Conservation (phyloP, 2,329 filamentous ascomycete genomes). For the Colletotrichum eleusines region DNA sequence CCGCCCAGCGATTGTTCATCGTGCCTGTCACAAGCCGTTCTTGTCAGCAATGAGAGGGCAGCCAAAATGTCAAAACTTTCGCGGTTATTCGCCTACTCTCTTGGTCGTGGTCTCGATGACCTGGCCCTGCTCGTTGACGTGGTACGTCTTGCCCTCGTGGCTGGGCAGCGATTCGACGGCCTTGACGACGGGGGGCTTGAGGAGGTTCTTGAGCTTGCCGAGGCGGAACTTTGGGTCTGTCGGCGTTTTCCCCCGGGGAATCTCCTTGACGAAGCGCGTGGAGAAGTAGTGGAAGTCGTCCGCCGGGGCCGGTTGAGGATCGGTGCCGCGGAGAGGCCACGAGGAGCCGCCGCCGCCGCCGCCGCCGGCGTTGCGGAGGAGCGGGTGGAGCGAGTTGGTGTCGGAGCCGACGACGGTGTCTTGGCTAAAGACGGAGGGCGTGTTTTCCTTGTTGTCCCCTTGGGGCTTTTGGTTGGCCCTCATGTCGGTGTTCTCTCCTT, state of each 20-base stretch:
- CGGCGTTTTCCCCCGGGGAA: slow-evolving; percentile 27
- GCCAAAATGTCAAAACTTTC: neutral
- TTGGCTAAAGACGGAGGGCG: slow-evolving; percentile 31
- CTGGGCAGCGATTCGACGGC: slow-evolving; percentile 31
- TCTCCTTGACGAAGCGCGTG: slow-evolving; percentile 36
- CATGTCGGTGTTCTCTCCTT: neutral
- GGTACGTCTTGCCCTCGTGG: slow-evolving; percentile 40
- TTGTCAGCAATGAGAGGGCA: neutral
- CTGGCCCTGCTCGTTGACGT: slow-evolving; percentile 35
- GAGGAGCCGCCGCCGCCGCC: neutral
- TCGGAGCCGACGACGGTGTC: slow-evolving; percentile 33
- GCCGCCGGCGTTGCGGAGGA: slow-evolving; percentile 13
- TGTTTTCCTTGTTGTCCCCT: neutral
- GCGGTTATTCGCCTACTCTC: slow-evolving; percentile 29
- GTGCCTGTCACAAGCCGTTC: neutral
- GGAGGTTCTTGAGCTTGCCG: slow-evolving; percentile 30
- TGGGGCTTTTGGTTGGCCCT: neutral
- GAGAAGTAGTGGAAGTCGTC: slow-evolving; percentile 37
- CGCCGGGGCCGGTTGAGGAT: slow-evolving; percentile 14
- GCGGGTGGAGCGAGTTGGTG: slow-evolving; percentile 23
- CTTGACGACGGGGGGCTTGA: slow-evolving; percentile 39
- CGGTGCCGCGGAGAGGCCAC: slow-evolving; percentile 18
- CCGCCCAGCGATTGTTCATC: slow-evolving; percentile 13
- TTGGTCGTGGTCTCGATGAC: slow-evolving; percentile 36
- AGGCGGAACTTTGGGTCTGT: slow-evolving; percentile 24